Percentiles rank a stretch among this genome's conserved stretches.
Conservation (phyloP, 306 rosid species). For the Oxytropis ochrocephala region DNA sequence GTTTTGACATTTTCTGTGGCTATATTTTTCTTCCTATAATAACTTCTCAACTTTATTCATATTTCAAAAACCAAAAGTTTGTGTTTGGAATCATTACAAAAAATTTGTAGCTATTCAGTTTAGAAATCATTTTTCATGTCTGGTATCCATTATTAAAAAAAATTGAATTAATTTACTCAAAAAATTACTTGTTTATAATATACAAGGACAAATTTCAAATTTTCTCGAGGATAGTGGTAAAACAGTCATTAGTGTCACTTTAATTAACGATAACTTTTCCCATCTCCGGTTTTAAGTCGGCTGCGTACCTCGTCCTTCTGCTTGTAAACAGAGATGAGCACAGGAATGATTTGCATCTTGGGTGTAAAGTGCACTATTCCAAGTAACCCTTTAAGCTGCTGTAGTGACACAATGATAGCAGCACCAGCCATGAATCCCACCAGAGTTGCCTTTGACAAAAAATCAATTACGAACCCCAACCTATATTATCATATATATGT, state of each 20-base stretch:
- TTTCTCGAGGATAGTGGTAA: too few relatives aligned
- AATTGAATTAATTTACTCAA: neutral
- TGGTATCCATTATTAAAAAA: neutral
- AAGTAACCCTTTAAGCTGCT: slow-evolving; percentile 88
- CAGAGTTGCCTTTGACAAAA: slow-evolving; percentile 85
- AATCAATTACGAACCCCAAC: slow-evolving; percentile 85
- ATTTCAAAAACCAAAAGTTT: neutral
- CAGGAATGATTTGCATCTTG: slow-evolving; percentile 82
- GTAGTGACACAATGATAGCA: slow-evolving; percentile 83
- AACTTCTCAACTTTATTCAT: neutral
- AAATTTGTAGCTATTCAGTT: neutral
- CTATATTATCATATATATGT: slow-evolving; percentile 27
- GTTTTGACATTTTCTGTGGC: neutral
- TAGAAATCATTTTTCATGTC: neutral
- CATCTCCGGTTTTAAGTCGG: too few relatives aligned
- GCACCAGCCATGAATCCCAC: slow-evolving; percentile 96
- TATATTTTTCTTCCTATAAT: neutral
- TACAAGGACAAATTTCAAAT: too few relatives aligned
- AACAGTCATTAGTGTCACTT: too few relatives aligned
- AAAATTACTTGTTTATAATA: neutral
- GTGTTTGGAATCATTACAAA: neutral
- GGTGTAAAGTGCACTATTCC: slow-evolving; percentile 75
- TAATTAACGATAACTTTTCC: too few relatives aligned
- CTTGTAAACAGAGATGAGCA: slow-evolving; percentile 51
- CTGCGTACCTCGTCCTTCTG: slow-evolving; percentile 50